Conservation (phyloP, 2,329 filamentous ascomycete genomes). For the Fonsecaea multimorphosa region DNA sequence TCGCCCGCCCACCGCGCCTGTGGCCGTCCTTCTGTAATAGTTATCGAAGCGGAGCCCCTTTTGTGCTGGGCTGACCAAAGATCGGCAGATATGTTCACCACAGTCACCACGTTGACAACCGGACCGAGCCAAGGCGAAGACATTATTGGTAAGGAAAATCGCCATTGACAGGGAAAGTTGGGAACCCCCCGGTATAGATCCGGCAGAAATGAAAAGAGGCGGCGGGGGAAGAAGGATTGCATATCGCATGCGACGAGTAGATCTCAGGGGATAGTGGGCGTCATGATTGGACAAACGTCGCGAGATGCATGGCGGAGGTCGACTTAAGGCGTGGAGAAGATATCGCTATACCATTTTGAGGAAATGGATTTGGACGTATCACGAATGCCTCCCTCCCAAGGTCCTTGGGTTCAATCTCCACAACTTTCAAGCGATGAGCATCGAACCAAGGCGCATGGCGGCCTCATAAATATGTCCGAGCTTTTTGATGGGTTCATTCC, state of each 20-base stretch:
- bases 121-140: not conserved
- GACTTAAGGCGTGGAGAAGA: constrained; percentile 19
- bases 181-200: not conserved
- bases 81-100: constrained; percentile 1
- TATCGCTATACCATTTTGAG: constrained; percentile 23
- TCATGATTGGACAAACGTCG: constrained; percentile 21
- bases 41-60: not conserved
- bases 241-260: not conserved
- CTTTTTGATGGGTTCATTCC: constrained; percentile 9
- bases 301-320: constrained; percentile 13
- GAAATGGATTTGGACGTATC: constrained; percentile 31
- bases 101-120: not conserved
- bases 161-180: not conserved
- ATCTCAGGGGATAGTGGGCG: not conserved
- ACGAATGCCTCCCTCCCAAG: not conserved
- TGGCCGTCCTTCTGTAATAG: not conserved
- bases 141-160: not conserved
- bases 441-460: not conserved
- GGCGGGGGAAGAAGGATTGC: constrained; percentile 7
- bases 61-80: not conserved
- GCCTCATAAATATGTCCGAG: constrained; percentile 3
- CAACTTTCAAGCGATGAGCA: not conserved
- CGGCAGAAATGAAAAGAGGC: not conserved
- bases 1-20: not conserved
- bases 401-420: constrained; percentile 1